These are phyloP conservation scores for Cutaneotrichosporon spelunceum DNA, from an alignment of 1,284 basidiomycete species.

Conservation along the genomic window DNA sequence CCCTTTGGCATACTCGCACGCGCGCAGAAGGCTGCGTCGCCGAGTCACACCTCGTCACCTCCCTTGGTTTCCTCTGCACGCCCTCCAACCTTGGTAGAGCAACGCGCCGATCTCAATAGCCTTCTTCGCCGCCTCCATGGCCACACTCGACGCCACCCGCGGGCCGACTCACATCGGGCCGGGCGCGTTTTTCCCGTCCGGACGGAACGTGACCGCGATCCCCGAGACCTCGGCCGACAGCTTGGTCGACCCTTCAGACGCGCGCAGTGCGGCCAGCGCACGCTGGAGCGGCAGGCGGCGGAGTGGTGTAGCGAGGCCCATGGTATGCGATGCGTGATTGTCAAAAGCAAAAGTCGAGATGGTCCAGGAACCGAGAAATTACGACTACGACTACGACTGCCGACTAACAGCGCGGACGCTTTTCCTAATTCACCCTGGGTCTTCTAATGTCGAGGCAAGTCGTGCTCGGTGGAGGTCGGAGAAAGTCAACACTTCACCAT, in stretches of 20 bases:
- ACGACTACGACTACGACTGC: too few species aligned
- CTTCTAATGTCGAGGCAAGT: too few species aligned
- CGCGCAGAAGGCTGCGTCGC: too few species aligned
- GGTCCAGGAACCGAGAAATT: not conserved
- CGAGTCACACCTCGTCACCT: too few species aligned
- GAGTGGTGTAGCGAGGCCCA: constrained; percentile 6
- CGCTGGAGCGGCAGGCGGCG: constrained; percentile 31
- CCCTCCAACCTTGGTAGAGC: not conserved
- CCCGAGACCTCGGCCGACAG: constrained; percentile 29
- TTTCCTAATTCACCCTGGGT: too few species aligned
- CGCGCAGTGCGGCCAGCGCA: constrained; percentile 26
- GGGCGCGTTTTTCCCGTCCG: not conserved
- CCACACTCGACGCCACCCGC: not conserved
- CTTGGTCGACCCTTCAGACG: constrained; percentile 25
- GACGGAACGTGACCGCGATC: constrained; percentile 28
- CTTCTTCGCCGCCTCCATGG: not conserved
- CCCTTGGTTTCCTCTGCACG: too few species aligned
- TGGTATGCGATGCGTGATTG: not conserved
- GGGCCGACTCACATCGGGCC: not conserved
- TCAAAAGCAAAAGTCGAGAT: not conserved
- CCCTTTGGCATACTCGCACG: too few species aligned
- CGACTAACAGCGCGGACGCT: too few species aligned
- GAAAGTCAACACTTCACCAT: constrained; percentile 2
- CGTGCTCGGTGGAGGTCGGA: constrained; percentile 8
- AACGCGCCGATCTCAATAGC: not conserved